These are phyloP conservation scores for Mycotypha africana DNA, from an alignment of 371 early-diverging fungal species.

Conservation along the genomic window DNA sequence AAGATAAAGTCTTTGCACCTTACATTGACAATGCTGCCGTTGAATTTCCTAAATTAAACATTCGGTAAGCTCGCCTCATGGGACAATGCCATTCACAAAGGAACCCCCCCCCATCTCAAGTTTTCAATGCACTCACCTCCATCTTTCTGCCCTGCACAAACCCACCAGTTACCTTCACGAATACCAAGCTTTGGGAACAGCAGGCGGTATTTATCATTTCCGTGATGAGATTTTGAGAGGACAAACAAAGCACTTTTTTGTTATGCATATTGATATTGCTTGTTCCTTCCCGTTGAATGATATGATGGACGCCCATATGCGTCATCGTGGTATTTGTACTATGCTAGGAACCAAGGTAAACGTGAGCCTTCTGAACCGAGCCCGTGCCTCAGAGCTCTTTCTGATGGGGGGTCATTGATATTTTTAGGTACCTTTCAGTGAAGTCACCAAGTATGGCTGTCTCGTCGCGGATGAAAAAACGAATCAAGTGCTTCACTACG, in stretches of 20 bases:
- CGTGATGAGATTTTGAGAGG: constrained; percentile 93
- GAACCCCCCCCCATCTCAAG: no score
- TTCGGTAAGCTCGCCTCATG: constrained; percentile 58
- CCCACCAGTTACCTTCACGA: constrained; percentile 87
- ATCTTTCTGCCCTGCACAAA: no score
- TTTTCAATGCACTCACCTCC: no score
- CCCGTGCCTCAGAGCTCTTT: no score
- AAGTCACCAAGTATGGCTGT: constrained; percentile 88
- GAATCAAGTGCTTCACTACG: constrained; percentile 90
- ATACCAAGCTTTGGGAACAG: constrained; percentile 94
- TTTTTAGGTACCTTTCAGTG: constrained; percentile 59
- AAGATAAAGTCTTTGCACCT: constrained; percentile 82
- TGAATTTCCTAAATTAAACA: constrained; percentile 78
- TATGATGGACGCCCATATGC: constrained; percentile 79
- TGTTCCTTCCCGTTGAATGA: constrained; percentile 88
- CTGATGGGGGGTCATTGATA: no score
- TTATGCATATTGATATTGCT: constrained; percentile 94
- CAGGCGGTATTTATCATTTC: constrained; percentile 97
- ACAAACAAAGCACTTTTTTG: constrained; percentile 86
- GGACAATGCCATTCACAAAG: no score
- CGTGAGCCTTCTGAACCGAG: no score
- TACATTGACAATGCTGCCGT: constrained; percentile 79
- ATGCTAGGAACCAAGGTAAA: constrained; percentile 79
- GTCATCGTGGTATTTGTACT: constrained; percentile 76
- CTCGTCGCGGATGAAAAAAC: constrained; percentile 83